A percentile compares a stretch with the other conserved stretches of the same genome.
These are phyloP conservation scores for Penicillium cinerascens DNA, from an alignment of 495 filamentous ascomycete genomes.

Conservation along the genomic window DNA sequence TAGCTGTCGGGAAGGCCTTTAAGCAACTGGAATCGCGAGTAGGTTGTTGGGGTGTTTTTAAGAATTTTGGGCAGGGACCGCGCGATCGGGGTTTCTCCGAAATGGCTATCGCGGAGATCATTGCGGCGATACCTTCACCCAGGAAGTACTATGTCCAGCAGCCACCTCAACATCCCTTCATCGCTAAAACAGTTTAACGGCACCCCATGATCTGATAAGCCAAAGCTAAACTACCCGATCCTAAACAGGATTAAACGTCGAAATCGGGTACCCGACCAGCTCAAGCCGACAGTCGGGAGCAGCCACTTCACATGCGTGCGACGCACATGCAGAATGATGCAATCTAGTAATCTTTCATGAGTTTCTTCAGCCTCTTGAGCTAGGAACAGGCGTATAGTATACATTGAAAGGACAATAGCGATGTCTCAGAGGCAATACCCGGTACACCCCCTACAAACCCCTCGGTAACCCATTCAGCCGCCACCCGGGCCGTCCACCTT, in stretches of 20 bases:
- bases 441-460: neutral
- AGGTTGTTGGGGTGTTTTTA: neutral
- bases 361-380: neutral
- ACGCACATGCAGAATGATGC: constrained; percentile 13
- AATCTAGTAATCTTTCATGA: constrained; percentile 3
- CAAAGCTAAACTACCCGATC: constrained; percentile 1
- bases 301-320: neutral
- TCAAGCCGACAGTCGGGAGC: constrained; percentile 8
- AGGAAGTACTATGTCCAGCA: neutral
- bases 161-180: neutral
- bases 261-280: constrained; percentile 25
- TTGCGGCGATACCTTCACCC: constrained; percentile 17
- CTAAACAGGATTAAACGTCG: constrained; percentile 8
- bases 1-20: neutral
- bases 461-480: constrained; percentile 27
- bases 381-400: neutral
- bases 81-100: constrained; percentile 24
- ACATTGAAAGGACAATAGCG: neutral
- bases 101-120: constrained; percentile 5
- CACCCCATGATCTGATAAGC: constrained; percentile 1
- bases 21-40: neutral
- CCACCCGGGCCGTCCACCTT: neutral
- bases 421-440: neutral
- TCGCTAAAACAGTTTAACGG: neutral
- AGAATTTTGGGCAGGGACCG: constrained; percentile 5